These are phyloP conservation scores for Hygrophoropsis aurantiaca DNA, from an alignment of 768 basidiomycete genomes.

Conservation along the genomic window DNA sequence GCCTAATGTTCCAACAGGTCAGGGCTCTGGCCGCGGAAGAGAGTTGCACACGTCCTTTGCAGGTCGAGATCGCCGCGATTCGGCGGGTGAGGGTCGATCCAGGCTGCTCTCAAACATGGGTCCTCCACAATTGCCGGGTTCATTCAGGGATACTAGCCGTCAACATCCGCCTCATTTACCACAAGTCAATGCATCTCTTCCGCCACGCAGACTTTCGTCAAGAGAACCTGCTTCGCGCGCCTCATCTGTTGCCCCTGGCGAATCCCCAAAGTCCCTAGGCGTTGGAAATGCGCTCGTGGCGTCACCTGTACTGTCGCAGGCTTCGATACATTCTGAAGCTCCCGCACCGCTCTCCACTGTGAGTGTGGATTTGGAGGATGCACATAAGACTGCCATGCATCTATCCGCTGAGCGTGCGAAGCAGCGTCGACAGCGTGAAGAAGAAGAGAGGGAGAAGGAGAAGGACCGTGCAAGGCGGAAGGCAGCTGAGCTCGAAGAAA, in stretches of 20 bases:
- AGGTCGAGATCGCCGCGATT: conserved; percentile 28
- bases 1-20: conserved; percentile 10
- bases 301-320: conserved; percentile 44
- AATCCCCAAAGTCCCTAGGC: conserved; percentile 21
- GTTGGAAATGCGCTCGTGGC: conserved; percentile 21
- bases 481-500: conserved; percentile 73
- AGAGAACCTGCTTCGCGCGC: conserved; percentile 43
- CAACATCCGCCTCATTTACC: conserved; percentile 62
- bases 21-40: conserved; percentile 11
- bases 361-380: conserved; percentile 56
- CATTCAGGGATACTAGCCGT: conserved; percentile 42
- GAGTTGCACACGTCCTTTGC: conserved; percentile 21
- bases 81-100: conserved; percentile 28
- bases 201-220: conserved; percentile 39
- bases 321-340: conserved; percentile 39
- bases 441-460: conserved; percentile 77
- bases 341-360: conserved; percentile 21
- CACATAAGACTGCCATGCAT: conserved; percentile 79
- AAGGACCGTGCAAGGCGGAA: conserved; percentile 80
- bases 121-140: conserved; percentile 46
- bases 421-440: conserved; percentile 77
- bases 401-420: conserved; percentile 81
- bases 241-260: conserved; percentile 24
- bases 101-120: conserved; percentile 48
- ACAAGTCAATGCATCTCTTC: conserved; percentile 30